Percentiles rank a stretch among this genome's conserved stretches.
Evolutionary conservation across 2,329 filamentous ascomycete species (phyloP).

Genomic region (Colletotrichum sojae): DNA sequence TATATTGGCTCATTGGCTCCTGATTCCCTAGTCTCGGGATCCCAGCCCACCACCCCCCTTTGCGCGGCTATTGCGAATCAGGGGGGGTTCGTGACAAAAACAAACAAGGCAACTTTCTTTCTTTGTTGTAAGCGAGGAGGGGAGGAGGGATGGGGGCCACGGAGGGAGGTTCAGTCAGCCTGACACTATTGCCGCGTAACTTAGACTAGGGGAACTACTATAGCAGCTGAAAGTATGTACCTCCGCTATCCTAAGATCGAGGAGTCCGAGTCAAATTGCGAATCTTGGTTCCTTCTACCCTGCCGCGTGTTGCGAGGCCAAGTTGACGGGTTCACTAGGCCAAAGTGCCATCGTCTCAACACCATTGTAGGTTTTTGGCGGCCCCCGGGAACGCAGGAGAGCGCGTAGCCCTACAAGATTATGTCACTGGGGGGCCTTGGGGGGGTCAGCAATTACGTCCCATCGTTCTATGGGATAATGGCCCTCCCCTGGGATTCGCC

Average conservation of each 20-base stretch:
- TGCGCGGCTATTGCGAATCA: conserved; percentile 11
- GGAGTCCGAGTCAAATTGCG: too few relatives aligned
- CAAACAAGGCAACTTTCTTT: conserved; percentile 18
- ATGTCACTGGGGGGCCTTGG: background rate
- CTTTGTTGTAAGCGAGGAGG: conserved; percentile 5
- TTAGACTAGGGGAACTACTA: too few relatives aligned
- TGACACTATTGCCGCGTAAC: too few relatives aligned
- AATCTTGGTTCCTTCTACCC: conserved; percentile 9
- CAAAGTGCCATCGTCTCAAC: conserved; percentile 16
- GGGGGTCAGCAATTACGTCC: background rate
- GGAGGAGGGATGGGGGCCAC: background rate
- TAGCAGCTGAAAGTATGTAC: too few relatives aligned
- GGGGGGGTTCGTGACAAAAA: background rate
- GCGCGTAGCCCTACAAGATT: conserved; percentile 19
- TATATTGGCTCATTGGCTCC: background rate
- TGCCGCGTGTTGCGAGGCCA: background rate
- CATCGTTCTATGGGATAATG: too few relatives aligned
- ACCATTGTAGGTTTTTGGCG: background rate
- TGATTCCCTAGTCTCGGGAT: conserved; percentile 1
- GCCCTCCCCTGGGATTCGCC: background rate
- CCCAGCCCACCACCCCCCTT: conserved; percentile 1
- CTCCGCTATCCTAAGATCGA: too few relatives aligned
- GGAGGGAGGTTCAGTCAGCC: background rate
- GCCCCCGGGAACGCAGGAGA: background rate
- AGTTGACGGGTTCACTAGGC: conserved; percentile 10